Evolutionary conservation across 2,329 filamentous ascomycete species (phyloP), one percentile per base, ranked within the genome.

Genomic region (Botryotinia globosa): DNA sequence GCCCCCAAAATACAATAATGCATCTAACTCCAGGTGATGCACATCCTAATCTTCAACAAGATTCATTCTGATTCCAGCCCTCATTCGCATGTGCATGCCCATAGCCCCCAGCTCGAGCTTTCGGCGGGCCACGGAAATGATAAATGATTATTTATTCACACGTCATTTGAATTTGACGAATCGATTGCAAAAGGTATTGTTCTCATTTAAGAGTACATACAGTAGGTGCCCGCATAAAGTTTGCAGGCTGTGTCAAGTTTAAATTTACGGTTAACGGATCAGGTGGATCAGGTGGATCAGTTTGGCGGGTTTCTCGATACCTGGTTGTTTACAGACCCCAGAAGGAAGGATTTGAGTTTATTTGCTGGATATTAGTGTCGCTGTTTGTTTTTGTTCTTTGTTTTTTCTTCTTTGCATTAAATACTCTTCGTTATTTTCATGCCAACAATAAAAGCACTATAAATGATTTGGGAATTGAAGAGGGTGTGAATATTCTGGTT

Each of bases 51-150:
- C 45, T 64, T 54, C 45, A 39, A 37, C 45, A 71, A 32, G 9
- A 22, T 63, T 71, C 42, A n/a, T 71, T 29, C 45, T 42, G 8
- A 42, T 54, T 71, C 44, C 44, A 42, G 59, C 69, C 69, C 69
- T 54, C 34, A 42, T 54, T 54, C n/a, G 22, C 45, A 54, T 51
- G 54, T 64, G 44, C 44, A 71, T 34, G 54, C 45, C 45, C 44
- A 59, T 71, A 34, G 42, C 59, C 45, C 45, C 45, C 45, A 71
- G 58, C 29, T 71, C n/a, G 42, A 32, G 58, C 45, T 39, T 34
- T 54, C 16, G 16, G 45, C 16, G n/a, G 34, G 12, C 9, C 16
- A 22, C 25, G 18, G 25, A 54, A 54, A 16, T 20, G 20, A 29
- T 39, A n/a, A 25, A 39, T 54, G 16, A 39, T 45, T 45, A 32